Evolutionary conservation across 257 asterid species (phyloP), one percentile per base, ranked within the genome.

Genomic region (Nyctanthes arbortristis): DNA sequence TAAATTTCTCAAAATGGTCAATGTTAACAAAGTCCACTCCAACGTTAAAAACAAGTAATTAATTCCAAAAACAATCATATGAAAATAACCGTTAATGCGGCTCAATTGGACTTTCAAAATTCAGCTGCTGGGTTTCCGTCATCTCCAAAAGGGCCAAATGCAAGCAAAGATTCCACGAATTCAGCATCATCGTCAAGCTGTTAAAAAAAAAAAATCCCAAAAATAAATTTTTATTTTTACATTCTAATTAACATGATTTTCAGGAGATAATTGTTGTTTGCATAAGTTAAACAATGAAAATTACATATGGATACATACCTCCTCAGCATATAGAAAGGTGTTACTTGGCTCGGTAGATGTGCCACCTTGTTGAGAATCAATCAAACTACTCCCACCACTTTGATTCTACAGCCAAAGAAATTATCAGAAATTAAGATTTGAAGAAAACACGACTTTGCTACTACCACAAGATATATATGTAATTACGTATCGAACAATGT

Each of bases 141-240:
- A 28, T 78, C 82, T 59, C 33, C 73, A 63, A 56, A 78, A 16
- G 76, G 80, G 0, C 25, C 55, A 56, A 65, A 18, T 61, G 80
- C 82, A 56, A 80, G 81, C 43, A 84, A 61, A 40, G 84, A 78
- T 25, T 73, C 84, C 60, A 80, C 63, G 47, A 80, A 78, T 3
- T 75, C 88, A 52, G 67, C 80, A 25, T 75, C 82, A 3, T 75
- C 82, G 2, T 73, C 79, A 28, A 33, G 54, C 86, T 84, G 82
- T 62, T 31, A 61, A 4, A 65, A 66, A 30, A 27, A 43, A 24
- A 1, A 12, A 39, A 49, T n/a, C 24, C n/a, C n/a, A n/a, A 4
- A 57, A 36, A n/a, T 45, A 32, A 2, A 3, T 32, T 3, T 18
- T 20, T 10, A 32, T 31, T 57, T 5, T 8, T 7, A 2, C 20